Percentiles rank a stretch among this genome's conserved stretches.
These are phyloP conservation scores for Stachybotrys elegans DNA, from an alignment of 2,329 filamentous ascomycete species.

Conservation along the genomic window DNA sequence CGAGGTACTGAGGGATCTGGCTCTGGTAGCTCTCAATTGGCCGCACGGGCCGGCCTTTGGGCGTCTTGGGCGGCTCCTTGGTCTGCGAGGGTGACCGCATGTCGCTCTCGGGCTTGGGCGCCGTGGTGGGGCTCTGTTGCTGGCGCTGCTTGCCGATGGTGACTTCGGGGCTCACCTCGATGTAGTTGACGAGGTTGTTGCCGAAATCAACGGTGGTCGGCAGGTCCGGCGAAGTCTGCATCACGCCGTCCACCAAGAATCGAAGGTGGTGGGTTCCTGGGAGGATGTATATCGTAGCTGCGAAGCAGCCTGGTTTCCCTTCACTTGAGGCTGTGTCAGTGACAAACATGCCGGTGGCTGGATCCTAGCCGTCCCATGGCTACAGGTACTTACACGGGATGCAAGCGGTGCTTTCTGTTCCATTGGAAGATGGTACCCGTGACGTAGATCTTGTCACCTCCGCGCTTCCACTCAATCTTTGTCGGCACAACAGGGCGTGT, in stretches of 20 bases:
- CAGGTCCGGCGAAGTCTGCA: constrained; percentile 80
- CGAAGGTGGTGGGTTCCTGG: constrained; percentile 95
- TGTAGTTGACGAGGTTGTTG: constrained; percentile 97
- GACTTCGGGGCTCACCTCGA: constrained; percentile 82
- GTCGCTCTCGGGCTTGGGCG: constrained; percentile 22
- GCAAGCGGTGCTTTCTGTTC: constrained; percentile 88
- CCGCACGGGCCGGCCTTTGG: constrained; percentile 50
- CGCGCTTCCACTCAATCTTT: constrained; percentile 75
- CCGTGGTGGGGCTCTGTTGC: constrained; percentile 19
- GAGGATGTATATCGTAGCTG: constrained; percentile 74
- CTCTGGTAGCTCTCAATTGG: constrained; percentile 60
- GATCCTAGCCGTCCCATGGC: background rate
- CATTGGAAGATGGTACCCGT: constrained; percentile 97
- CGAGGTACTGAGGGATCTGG: constrained; percentile 76
- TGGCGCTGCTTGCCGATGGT: constrained; percentile 39
- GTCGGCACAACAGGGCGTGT: constrained; percentile 77
- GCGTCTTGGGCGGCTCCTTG: constrained; percentile 38
- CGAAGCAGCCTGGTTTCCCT: constrained; percentile 59
- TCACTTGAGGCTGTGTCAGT: constrained; percentile 31
- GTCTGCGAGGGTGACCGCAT: constrained; percentile 15
- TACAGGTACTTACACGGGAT: constrained; percentile 65
- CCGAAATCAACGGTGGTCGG: constrained; percentile 97
- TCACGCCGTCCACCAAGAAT: constrained; percentile 90
- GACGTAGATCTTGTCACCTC: constrained; percentile 88
- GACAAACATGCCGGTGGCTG: background rate